Conservation (phyloP, 257 asterid genomes). For the Solanum boliviense region DNA sequence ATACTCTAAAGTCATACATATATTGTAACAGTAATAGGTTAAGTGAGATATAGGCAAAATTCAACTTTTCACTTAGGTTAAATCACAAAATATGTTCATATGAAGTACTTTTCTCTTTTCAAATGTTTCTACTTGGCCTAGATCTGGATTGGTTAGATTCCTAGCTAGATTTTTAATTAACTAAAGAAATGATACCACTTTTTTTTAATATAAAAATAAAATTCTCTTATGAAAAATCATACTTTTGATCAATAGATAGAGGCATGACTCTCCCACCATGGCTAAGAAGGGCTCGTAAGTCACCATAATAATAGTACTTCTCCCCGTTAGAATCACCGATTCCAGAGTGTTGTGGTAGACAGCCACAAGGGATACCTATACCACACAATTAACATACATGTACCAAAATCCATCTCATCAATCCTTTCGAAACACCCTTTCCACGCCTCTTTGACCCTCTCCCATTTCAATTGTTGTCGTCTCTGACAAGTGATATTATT, state of each 20-base stretch:
- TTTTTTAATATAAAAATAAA: too few species aligned
- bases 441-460: neutral
- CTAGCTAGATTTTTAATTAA: neutral
- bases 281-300: slow-evolving; percentile 14
- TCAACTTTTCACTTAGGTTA: too few species aligned
- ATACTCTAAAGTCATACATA: too few species aligned
- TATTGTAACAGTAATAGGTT: too few species aligned
- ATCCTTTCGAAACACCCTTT: neutral
- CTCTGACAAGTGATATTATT: too few species aligned
- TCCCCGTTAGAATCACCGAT: neutral
- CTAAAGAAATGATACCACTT: too few species aligned
- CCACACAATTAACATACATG: neutral
- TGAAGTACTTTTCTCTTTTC: neutral
- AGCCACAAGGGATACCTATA: neutral
- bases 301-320: slow-evolving; percentile 3
- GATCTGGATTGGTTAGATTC: neutral
- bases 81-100: too few species aligned
- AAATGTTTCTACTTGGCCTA: neutral
- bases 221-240: neutral
- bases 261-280: slow-evolving; percentile 6
- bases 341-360: neutral
- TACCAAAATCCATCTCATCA: neutral
- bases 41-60: too few species aligned
- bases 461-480: neutral
- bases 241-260: slow-evolving; percentile 20